These are phyloP conservation scores for Macrocybe gigantea DNA, from an alignment of 768 basidiomycete species.

Conservation along the genomic window DNA sequence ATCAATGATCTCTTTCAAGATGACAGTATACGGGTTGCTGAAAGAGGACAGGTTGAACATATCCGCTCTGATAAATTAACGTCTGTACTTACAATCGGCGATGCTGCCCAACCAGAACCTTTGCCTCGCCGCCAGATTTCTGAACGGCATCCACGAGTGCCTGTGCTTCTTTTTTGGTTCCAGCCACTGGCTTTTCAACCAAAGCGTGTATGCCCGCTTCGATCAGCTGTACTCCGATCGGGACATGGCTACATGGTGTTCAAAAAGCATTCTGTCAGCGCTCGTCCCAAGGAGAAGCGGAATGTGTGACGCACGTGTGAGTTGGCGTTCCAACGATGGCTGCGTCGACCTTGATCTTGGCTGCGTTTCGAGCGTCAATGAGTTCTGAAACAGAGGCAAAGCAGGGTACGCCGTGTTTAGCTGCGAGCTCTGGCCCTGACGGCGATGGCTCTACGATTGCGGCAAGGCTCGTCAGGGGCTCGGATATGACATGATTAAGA, in stretches of 20 bases:
- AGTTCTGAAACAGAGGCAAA: slow-evolving; percentile 1
- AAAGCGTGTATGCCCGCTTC: slow-evolving; percentile 2
- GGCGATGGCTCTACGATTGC: slow-evolving; percentile 6
- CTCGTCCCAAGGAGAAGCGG: no score
- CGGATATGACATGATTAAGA: background rate
- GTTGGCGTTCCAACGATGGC: slow-evolving; percentile 7
- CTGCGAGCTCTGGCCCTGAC: background rate
- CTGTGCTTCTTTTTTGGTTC: background rate
- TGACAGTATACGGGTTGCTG: slow-evolving; percentile 4
- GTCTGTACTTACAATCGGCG: slow-evolving; percentile 4
- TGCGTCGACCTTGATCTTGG: background rate
- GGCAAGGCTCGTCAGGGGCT: background rate
- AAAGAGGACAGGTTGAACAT: background rate
- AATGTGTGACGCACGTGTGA: background rate
- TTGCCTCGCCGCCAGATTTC: background rate
- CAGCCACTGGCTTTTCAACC: slow-evolving; percentile 5
- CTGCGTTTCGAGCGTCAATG: background rate
- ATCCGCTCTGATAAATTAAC: background rate
- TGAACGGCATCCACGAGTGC: background rate
- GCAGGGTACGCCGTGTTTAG: background rate
- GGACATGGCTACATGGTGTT: slow-evolving; percentile 1
- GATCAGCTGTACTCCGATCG: slow-evolving; percentile 2
- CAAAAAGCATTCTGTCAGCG: no score
- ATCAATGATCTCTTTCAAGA: background rate
- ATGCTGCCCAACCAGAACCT: slow-evolving; percentile 5